A percentile compares a stretch with the other conserved stretches of the same genome.
phyloP scores from a whole-genome alignment of 1,139 yeast genomes.

The Geotrichum macrosporum region DNA sequence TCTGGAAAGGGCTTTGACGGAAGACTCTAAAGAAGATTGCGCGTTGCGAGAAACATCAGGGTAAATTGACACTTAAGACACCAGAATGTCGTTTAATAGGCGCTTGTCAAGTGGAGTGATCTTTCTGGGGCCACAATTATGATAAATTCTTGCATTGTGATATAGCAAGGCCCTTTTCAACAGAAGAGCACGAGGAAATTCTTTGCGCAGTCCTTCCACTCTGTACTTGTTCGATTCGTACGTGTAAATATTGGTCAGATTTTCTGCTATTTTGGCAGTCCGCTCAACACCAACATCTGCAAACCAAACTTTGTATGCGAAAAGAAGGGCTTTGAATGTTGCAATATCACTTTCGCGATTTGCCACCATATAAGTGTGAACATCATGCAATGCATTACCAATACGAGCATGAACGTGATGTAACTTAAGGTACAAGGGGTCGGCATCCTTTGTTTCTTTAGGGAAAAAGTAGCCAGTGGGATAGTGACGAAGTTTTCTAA shows the following conservation, averaged over 20 bases:
- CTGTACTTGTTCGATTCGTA: slow-evolving; percentile 47
- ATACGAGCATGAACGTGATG: slow-evolving; percentile 60
- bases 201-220: slow-evolving; percentile 54
- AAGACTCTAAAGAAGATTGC: slow-evolving; percentile 61
- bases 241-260: slow-evolving; percentile 44
- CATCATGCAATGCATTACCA: slow-evolving; percentile 63
- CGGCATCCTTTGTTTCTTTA: slow-evolving; percentile 40
- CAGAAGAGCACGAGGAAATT: slow-evolving; percentile 72
- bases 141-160: slow-evolving; percentile 69
- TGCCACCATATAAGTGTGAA: slow-evolving; percentile 48
- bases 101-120: slow-evolving; percentile 64
- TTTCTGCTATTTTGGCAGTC: slow-evolving; percentile 54
- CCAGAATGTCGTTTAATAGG: slow-evolving; percentile 65
- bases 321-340: slow-evolving; percentile 59
- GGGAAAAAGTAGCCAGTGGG: slow-evolving; percentile 50
- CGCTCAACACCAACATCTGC: slow-evolving; percentile 78
- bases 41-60: slow-evolving; percentile 68
- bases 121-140: slow-evolving; percentile 71
- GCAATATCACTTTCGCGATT: slow-evolving; percentile 66
- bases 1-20: slow-evolving; percentile 70
- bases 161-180: slow-evolving; percentile 74
- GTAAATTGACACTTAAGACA: slow-evolving; percentile 65
- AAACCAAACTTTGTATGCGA: slow-evolving; percentile 73
- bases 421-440: slow-evolving; percentile 53
- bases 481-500: slow-evolving; percentile 36